phyloP scores from a whole-genome alignment of 2,329 filamentous ascomycete species.

The Xylariaceae sp. region DNA sequence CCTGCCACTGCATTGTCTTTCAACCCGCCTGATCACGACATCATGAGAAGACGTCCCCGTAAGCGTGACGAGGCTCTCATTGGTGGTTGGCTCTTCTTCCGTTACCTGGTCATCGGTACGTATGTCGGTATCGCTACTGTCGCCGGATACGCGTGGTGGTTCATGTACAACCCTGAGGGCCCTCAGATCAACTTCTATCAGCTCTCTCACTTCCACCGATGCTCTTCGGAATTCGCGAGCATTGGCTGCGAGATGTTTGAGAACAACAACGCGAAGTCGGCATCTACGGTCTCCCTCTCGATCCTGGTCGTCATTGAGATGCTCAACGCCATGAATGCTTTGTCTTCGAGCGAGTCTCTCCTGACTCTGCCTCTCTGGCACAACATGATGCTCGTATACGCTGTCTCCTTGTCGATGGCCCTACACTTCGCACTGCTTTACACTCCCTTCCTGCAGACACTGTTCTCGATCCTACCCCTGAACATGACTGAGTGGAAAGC shows the following conservation, averaged over 20 bases:
- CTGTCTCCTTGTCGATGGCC: slow-evolving; percentile 86
- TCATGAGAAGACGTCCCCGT: slow-evolving; percentile 88
- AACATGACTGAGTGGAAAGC: slow-evolving; percentile 88
- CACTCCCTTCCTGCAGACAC: slow-evolving; percentile 75
- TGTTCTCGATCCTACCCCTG: slow-evolving; percentile 89
- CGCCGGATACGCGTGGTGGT: slow-evolving; percentile 99
- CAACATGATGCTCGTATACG: slow-evolving; percentile 97
- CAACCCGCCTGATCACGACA: slow-evolving; percentile 96
- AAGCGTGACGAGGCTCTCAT: slow-evolving; percentile 92
- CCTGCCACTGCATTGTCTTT: slow-evolving; percentile 95
- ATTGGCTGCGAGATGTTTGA: slow-evolving; percentile 91
- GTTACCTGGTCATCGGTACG: slow-evolving; percentile 91
- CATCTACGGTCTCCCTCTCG: slow-evolving; percentile 87
- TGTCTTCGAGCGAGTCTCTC: slow-evolving; percentile 91
- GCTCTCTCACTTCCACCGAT: slow-evolving; percentile 88
- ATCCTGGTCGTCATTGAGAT: slow-evolving; percentile 97
- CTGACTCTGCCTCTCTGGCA: slow-evolving; percentile 93
- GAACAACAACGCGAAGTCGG: slow-evolving; percentile 79
- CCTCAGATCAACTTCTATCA: slow-evolving; percentile 90
- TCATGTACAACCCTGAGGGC: slow-evolving; percentile 88
- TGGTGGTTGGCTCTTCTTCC: slow-evolving; percentile 93
- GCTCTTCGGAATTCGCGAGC: slow-evolving; percentile 76
- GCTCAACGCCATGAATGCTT: slow-evolving; percentile 97
- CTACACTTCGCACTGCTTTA: slow-evolving; percentile 94
- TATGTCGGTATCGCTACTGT: slow-evolving; percentile 96